A percentile compares a stretch with the other conserved stretches of the same genome.
phyloP scores from a whole-genome alignment of 1,139 yeast genomes.

The Kurtzmaniella natalensis region DNA sequence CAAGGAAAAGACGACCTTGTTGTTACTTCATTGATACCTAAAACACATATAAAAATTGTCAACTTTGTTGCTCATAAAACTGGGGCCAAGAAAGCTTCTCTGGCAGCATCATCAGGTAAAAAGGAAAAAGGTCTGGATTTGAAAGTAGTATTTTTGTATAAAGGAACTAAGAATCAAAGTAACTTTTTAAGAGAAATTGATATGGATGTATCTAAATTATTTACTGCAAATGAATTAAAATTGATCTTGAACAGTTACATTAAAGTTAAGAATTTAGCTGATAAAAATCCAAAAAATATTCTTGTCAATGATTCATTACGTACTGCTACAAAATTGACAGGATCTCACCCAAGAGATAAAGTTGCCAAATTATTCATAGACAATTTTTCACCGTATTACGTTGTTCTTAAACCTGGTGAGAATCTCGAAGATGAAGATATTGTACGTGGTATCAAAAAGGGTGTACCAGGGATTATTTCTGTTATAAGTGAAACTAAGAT shows the following conservation, averaged over 20 bases:
- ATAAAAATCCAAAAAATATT: constrained; percentile 46
- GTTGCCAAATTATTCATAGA: constrained; percentile 45
- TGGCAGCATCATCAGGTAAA: constrained; percentile 10
- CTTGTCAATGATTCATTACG: constrained; percentile 45
- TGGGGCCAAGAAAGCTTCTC: constrained; percentile 14
- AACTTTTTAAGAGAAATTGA: constrained; percentile 46
- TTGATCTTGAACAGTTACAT: constrained; percentile 53
- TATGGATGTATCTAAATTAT: constrained; percentile 34
- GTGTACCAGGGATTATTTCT: constrained; percentile 62
- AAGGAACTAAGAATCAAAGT: constrained; percentile 50
- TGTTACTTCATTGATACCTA: constrained; percentile 47
- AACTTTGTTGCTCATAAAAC: constrained; percentile 62
- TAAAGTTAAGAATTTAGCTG: constrained; percentile 43
- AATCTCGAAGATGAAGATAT: constrained; percentile 33
- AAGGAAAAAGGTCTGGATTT: constrained; percentile 23
- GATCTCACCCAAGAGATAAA: constrained; percentile 45
- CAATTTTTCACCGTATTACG: constrained; percentile 56
- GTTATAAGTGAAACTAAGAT: constrained; percentile 73
- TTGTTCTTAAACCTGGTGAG: constrained; percentile 47
- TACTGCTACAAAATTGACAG: constrained; percentile 21
- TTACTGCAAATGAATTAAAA: constrained; percentile 53
- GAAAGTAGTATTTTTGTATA: constrained; percentile 40
- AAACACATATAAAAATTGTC: constrained; percentile 46
- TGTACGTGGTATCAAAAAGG: constrained; percentile 33
- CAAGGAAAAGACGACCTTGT: constrained; percentile 71